phyloP scores from a whole-genome alignment of 202 grass and related monocot genomes.

The Zoysia matrella region DNA sequence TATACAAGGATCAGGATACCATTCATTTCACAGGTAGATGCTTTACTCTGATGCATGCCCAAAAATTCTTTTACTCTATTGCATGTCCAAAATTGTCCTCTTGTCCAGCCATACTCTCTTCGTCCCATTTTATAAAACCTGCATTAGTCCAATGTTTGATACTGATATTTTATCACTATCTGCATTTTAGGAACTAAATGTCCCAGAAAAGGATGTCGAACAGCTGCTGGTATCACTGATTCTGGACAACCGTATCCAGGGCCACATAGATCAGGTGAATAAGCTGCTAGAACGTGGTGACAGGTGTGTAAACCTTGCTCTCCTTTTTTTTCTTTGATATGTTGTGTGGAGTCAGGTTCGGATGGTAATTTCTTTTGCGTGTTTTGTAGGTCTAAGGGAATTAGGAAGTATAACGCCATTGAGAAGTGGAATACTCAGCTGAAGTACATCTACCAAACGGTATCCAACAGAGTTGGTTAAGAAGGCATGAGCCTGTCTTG shows the following conservation, averaged over 20 bases:
- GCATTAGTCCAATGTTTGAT: not conserved
- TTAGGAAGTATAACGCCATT: slow-evolving; percentile 87
- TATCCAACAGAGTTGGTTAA: slow-evolving; percentile 86
- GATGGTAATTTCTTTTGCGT: not conserved
- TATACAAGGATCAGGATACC: slow-evolving; percentile 84
- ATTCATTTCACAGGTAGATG: slow-evolving; percentile 91
- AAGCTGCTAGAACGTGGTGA: slow-evolving; percentile 88
- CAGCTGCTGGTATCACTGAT: too few relatives aligned
- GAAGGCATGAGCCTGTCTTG: slow-evolving; percentile 34
- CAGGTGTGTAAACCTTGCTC: slow-evolving; percentile 50
- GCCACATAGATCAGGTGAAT: slow-evolving; percentile 44
- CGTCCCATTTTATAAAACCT: not conserved
- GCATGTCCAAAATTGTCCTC: slow-evolving; percentile 8
- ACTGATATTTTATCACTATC: not conserved
- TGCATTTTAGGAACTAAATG: not conserved
- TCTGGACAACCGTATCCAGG: too few relatives aligned
- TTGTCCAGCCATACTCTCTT: not conserved
- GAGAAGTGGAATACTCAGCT: slow-evolving; percentile 99
- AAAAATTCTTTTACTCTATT: not conserved
- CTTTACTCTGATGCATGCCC: not conserved
- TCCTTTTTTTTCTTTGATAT: not conserved
- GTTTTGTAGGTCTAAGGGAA: slow-evolving; percentile 79
- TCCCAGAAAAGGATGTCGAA: too few relatives aligned
- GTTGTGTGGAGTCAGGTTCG: not conserved
- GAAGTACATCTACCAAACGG: slow-evolving; percentile 76